A percentile compares a stretch with the other conserved stretches of the same genome.
Evolutionary conservation across 805 yeast genomes (phyloP).

Genomic region (Wickerhamomyces strasburgensis): DNA sequence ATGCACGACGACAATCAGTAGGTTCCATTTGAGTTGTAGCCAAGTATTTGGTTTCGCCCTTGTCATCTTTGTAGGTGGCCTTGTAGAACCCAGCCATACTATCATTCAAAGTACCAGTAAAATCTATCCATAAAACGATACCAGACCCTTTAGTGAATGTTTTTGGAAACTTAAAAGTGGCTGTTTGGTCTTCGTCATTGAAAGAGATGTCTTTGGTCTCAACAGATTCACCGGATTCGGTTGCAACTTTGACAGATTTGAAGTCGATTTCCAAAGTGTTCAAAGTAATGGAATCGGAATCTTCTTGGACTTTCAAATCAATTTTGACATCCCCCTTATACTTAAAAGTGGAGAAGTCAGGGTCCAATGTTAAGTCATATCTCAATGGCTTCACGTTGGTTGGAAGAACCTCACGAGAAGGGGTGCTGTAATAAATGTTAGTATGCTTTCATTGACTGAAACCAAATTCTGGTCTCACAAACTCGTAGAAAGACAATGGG

Average conservation of each 20-base stretch:
- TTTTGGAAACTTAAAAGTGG: slow-evolving; percentile 52
- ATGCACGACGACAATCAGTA: slow-evolving; percentile 81
- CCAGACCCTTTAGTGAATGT: slow-evolving; percentile 33
- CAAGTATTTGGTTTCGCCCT: slow-evolving; percentile 60
- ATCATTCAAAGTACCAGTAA: slow-evolving; percentile 62
- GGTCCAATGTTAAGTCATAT: slow-evolving; percentile 65
- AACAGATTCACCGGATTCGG: slow-evolving; percentile 18
- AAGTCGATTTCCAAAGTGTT: slow-evolving; percentile 65
- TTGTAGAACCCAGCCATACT: slow-evolving; percentile 83
- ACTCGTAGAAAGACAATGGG: too few relatives aligned
- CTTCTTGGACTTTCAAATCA: slow-evolving; percentile 48
- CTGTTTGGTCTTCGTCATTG: slow-evolving; percentile 56
- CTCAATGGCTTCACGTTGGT: slow-evolving; percentile 64
- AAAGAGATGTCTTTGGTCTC: slow-evolving; percentile 32
- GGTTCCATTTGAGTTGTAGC: slow-evolving; percentile 87
- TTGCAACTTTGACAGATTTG: slow-evolving; percentile 39
- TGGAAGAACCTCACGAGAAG: slow-evolving; percentile 48
- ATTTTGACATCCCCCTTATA: slow-evolving; percentile 53
- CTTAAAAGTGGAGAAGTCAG: slow-evolving; percentile 53
- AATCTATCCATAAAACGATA: slow-evolving; percentile 44
- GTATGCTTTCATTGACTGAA: slow-evolving; percentile 1
- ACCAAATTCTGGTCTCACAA: too few relatives aligned
- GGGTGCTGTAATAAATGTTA: slow-evolving; percentile 18
- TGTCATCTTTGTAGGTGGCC: slow-evolving; percentile 54
- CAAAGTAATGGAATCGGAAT: slow-evolving; percentile 42